Conservation (phyloP, 106 monocot genomes). For the Phalaenopsis equestris region DNA sequence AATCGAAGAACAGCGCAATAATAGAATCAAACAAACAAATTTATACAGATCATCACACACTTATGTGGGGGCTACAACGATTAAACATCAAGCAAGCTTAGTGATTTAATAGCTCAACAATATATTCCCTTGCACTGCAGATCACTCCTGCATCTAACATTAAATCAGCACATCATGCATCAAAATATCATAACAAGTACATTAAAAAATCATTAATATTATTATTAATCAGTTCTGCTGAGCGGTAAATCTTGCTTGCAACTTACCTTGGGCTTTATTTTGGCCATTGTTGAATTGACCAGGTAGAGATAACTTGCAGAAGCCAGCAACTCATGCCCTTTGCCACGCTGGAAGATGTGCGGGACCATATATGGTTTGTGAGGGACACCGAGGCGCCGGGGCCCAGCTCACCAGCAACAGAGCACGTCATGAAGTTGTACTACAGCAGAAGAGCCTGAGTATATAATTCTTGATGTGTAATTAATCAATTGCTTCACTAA, state of each 20-base stretch:
- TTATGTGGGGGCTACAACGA: too few species aligned
- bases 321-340: constrained; percentile 40
- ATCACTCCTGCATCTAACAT: neutral
- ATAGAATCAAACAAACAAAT: too few species aligned
- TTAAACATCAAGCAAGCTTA: neutral
- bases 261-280: too few species aligned
- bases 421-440: constrained; percentile 24
- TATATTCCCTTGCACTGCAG: neutral
- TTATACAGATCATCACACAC: too few species aligned
- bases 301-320: constrained; percentile 56
- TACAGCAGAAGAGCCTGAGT: constrained; percentile 19
- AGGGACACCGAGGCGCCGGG: neutral
- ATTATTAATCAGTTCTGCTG: too few species aligned
- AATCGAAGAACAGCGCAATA: too few species aligned
- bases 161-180: too few species aligned
- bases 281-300: neutral
- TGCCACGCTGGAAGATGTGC: constrained; percentile 37
- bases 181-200: too few species aligned
- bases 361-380: constrained; percentile 41
- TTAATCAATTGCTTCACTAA: constrained; percentile 2
- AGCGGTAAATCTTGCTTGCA: too few species aligned
- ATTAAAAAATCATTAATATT: too few species aligned
- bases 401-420: neutral
- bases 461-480: constrained; percentile 5
- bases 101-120: neutral